Evolutionary conservation across 495 filamentous ascomycete species (phyloP), one percentile per base, ranked within the genome.

Genomic region (Haplographium delicatum): DNA sequence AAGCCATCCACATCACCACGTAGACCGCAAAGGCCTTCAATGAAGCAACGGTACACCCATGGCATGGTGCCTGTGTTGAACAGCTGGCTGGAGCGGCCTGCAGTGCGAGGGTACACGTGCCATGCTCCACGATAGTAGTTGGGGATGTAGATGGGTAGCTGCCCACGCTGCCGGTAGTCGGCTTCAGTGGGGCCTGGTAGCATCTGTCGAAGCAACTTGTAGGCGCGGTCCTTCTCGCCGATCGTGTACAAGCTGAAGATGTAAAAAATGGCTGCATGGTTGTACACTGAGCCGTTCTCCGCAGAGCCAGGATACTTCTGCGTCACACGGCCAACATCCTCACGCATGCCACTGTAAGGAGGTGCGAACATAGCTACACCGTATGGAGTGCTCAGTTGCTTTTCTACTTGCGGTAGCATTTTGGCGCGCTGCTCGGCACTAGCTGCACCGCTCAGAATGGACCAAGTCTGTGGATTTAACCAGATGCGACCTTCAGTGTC

Each of bases 41-140:
- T 66, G 56, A 79, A 70, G 58, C 65, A 71, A 10, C 76, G 69
- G 63, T 79, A 79, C 1, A 62, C 73, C 76, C 76, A 78, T 22
- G 70, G 71, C 8, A 75, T 71, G 16, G 74, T 79, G 34, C 76
- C 76, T 23, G 76, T 79, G 65, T 79, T 79, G 63, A 79, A 79
- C 24, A 79, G 52, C 54, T 76, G 74, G 56, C 71, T 75, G 7
- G 72, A 75, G 1, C 76, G 70, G 0, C 76, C 76, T 5, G 74
- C 74, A 1, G 74, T 78, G 38, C 73, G 68, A 3, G 74, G 74
- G 54, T 68, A 72, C 62, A 67, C 53, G 37, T 68, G 61, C 57
- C 65, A 78, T 9, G 68, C 76, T 7, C 76, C 76, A 26, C 76
- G 73, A 57, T 78, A 79, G 56, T 79, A 79, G 53, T 79, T 79